Percentiles rank a stretch among this genome's conserved stretches.
Conservation (phyloP, 2,329 filamentous ascomycete genomes). For the Cladosporium sp. region DNA sequence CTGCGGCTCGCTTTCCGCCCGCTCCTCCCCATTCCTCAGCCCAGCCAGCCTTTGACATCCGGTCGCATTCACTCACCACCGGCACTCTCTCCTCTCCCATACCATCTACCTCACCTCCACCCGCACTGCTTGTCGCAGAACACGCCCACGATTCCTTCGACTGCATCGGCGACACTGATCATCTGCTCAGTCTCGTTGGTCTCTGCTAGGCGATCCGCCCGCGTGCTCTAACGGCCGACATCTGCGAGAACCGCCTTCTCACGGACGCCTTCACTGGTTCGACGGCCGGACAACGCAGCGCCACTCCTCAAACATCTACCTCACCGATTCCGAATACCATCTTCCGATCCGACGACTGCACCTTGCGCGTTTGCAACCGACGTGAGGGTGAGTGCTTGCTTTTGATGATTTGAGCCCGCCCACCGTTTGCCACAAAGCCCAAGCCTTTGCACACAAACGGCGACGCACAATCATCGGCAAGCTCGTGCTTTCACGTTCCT, state of each 20-base stretch:
- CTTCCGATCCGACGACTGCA: too few species aligned
- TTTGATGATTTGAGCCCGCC: slow-evolving; percentile 21
- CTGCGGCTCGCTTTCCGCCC: too few species aligned
- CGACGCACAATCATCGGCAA: neutral
- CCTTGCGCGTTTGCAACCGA: slow-evolving; percentile 8
- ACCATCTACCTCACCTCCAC: slow-evolving; percentile 16
- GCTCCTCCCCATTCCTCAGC: too few species aligned
- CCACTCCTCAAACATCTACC: too few species aligned
- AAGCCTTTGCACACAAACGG: slow-evolving; percentile 13
- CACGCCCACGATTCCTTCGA: slow-evolving; percentile 13
- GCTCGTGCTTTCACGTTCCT: neutral
- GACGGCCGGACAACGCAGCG: slow-evolving; percentile 24
- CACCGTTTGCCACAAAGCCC: slow-evolving; percentile 5
- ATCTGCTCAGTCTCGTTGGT: neutral
- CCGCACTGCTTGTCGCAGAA: slow-evolving; percentile 23
- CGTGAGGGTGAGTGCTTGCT: slow-evolving; percentile 15
- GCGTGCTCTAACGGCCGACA: slow-evolving; percentile 20
- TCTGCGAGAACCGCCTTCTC: slow-evolving; percentile 31
- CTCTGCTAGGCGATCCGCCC: slow-evolving; percentile 5
- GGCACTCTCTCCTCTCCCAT: slow-evolving; percentile 14
- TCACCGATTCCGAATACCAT: too few species aligned
- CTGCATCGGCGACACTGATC: slow-evolving; percentile 6
- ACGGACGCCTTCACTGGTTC: slow-evolving; percentile 63
- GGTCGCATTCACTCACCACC: too few species aligned
- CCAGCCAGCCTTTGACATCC: too few species aligned